Conservation (phyloP, 148 eudicot species). For the Polygonum aviculare region DNA sequence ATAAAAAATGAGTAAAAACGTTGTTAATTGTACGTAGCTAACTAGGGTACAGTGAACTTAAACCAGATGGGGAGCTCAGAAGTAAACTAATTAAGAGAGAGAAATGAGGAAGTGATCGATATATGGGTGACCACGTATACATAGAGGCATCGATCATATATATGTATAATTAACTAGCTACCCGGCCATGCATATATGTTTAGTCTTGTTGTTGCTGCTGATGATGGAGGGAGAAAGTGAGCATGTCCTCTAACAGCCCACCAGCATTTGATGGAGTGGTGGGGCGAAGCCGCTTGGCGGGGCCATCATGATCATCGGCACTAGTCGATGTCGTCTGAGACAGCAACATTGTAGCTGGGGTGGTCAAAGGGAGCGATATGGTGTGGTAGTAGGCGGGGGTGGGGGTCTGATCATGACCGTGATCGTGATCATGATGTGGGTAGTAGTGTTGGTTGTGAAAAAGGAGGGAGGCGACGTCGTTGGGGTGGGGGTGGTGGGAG, state of each 20-base stretch:
- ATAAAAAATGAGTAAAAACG: background rate
- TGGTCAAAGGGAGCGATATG: background rate
- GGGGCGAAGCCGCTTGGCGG: background rate
- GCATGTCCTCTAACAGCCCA: constrained; percentile 1
- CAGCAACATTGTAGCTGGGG: background rate
- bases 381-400: background rate
- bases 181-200: background rate
- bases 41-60: background rate
- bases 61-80: background rate
- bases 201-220: background rate
- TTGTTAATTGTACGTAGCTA: background rate
- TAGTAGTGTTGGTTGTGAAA: background rate
- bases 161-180: background rate
- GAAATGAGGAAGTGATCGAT: background rate
- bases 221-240: background rate
- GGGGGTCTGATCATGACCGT: too few relatives aligned
- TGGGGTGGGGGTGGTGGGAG: background rate
- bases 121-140: too few relatives aligned
- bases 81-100: background rate
- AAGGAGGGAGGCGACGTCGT: background rate
- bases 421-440: too few relatives aligned
- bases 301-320: too few relatives aligned
- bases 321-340: too few relatives aligned
- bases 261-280: background rate
- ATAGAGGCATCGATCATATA: background rate